Evolutionary conservation across 2,329 filamentous ascomycete genomes (phyloP), one percentile per base, ranked within the genome.

Genomic region (Fusarium brachygibbosum): DNA sequence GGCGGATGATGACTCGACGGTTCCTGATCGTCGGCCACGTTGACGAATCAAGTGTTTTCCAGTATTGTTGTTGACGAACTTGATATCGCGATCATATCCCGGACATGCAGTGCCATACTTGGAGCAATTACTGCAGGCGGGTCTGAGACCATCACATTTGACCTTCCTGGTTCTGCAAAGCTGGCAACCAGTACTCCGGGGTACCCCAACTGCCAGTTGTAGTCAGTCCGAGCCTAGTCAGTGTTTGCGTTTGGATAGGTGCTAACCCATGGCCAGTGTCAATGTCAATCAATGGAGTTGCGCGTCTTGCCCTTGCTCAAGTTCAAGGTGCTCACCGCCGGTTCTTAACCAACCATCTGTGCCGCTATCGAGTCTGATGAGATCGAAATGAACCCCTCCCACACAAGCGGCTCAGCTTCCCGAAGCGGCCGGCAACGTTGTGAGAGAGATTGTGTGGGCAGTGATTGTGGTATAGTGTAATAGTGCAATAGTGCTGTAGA

Each of bases 61-160:
- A 19, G 73, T 68, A 25, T 51, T 51, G 23, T 51, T 51, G n/a
- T 51, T 51, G 34, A 83, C 77, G 56, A 82, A 82, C 69, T 83
- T 82, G 64, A 77, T 70, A 38, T 64, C 63, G 32, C 77, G 75
- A 45, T 80, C 77, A 62, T 81, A 82, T n/a, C 80, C 81, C 8
- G 80, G 79, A 56, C 79, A 82, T 10, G 73, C 71, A 23, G 72
- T 76, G 35, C 79, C 79, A 59, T 82, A 82, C 52, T 75, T 79
- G 54, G 72, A 61, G 69, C 81, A 82, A 53, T 82, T 82, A 25
- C 71, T 74, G 56, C 81, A 82, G 54, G 72, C 75, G 13, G 83
- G 83, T 13, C 77, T 78, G 23, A 66, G 74, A 71, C 84, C 79
- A 69, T 86, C 83, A 64, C 84, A 85, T 76, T 83, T 80, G 60